Base-by-base conservation (phyloP, 2,329 filamentous ascomycete species). In the Gyromitra esculenta region DNA sequence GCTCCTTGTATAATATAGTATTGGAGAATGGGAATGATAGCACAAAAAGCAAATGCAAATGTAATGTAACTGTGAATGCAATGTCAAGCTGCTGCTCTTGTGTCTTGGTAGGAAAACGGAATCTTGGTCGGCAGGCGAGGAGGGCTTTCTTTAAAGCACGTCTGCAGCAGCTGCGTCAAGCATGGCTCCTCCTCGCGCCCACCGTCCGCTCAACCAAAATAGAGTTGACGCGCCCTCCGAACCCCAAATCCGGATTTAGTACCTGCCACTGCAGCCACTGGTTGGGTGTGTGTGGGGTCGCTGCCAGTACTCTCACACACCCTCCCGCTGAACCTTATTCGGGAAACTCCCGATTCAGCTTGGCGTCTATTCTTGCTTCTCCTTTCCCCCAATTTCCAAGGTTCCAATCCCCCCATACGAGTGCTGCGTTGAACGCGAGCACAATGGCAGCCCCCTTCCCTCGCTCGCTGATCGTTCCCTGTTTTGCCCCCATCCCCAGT, bases 291-390 rank as follows among this genome's bases (percentile, higher is more conserved):
- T n/a, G 39, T 37, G 66, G 52, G 41, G 39, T 45, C 50, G 43
- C 35, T 62, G 18, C 43, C 52, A 21, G 18, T 62, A 39, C 56
- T 39, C 35, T 52, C 18, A 21, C 18, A 21, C 18, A 21, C 18
- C 18, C 66, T 60, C 66, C 54, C 56, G 57, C 45, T 48, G 39
- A 75, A 69, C 57, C 72, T 70, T 75, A 70, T 71, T 75, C 67
- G 59, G 72, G 72, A 75, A 71, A 65, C 72, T 65, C 66, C 66
- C 72, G 72, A 75, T 75, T 15, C 57, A 59, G 72, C 18, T 48
- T 70, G 52, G 72, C 72, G 66, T 75, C 67, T 75, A 75, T 75
- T 70, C 48, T 75, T 75, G 66, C 72, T 41, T 43, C 57, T 54
- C 70, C 48, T 73, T n/a, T 31, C 43, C 45, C n/a, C 15, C 65